Base-by-base conservation (phyloP, 2,329 filamentous ascomycete genomes). In the Microsporum audouinii region DNA sequence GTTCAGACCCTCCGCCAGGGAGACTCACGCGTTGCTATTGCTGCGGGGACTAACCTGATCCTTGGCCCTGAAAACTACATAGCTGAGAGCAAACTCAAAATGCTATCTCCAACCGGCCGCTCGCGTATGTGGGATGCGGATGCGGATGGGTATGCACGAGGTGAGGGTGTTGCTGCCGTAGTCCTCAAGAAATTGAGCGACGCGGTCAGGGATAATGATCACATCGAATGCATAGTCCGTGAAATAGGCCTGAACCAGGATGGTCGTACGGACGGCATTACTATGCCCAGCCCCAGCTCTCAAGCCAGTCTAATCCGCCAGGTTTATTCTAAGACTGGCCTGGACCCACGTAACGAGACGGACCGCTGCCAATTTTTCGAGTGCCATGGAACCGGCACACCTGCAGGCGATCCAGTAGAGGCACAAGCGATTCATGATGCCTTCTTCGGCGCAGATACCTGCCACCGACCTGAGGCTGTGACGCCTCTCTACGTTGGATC, bases 261-360 rank as follows among this genome's bases (percentile, higher is more conserved):
- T 63, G 78, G 78, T 3, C 67, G 68, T 29, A 73, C 74, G 0
- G 73, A 69, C 29, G 73, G 73, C 2, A 62, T 67, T 23, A 66
- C 66, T 1, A 38, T 58, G 3, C 66, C 66, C 10, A 66, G 53
- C 47, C 27, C 31, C 2, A 56, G 62, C 1, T 64, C 64, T 23
- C 66, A 67, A 59, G 58, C 55, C 39, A 33, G 59, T 0, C 66
- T 81, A 61, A 84, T 81, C 60, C 70, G 68, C 7, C 67, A 71
- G 7, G 78, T 77, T 0, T 82, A 82, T 64, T 60, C 58, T 4
- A 62, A 86, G 55, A 82, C 88, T 51, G 86, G 88, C 47, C 41
- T 45, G 2, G 86, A 87, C 62, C 81, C 94, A 17, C n/a, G 17
- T 7, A 23, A 17, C 17, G 10, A 12, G 14, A 5, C 12, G 3